These are phyloP conservation scores for Sporothrix variecibatus DNA, from an alignment of 2,329 filamentous ascomycete species.

Conservation along the genomic window DNA sequence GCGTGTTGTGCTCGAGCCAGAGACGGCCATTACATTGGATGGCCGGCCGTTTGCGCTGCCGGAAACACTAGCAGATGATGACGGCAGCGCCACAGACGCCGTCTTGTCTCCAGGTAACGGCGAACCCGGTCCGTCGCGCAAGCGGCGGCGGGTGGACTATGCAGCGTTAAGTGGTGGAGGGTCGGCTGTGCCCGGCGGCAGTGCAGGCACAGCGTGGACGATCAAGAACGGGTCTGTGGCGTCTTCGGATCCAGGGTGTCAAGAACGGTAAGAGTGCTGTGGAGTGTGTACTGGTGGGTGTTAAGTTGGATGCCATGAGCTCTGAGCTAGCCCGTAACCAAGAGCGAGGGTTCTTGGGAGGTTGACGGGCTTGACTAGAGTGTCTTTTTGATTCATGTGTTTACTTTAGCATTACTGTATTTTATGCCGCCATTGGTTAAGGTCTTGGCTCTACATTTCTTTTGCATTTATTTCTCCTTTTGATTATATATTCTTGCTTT, in stretches of 20 bases:
- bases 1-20: constrained; percentile 61
- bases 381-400: too few relatives aligned
- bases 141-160: constrained; percentile 42
- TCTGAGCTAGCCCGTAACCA: constrained; percentile 67
- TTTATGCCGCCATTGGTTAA: neutral
- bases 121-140: constrained; percentile 27
- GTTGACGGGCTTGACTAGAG: too few relatives aligned
- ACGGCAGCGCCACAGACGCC: neutral
- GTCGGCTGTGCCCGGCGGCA: constrained; percentile 38
- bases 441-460: neutral
- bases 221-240: constrained; percentile 72
- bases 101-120: constrained; percentile 28
- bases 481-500: neutral
- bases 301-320: constrained; percentile 73
- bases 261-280: constrained; percentile 54
- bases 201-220: constrained; percentile 53
- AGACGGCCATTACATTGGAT: constrained; percentile 62
- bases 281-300: constrained; percentile 73
- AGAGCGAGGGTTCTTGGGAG: constrained; percentile 61
- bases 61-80: constrained; percentile 1
- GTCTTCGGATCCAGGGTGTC: constrained; percentile 62
- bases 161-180: constrained; percentile 35
- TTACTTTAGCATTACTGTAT: neutral
- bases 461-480: neutral
- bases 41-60: constrained; percentile 48